phyloP scores from a whole-genome alignment of 495 filamentous ascomycete species.

The Podospora comata region DNA sequence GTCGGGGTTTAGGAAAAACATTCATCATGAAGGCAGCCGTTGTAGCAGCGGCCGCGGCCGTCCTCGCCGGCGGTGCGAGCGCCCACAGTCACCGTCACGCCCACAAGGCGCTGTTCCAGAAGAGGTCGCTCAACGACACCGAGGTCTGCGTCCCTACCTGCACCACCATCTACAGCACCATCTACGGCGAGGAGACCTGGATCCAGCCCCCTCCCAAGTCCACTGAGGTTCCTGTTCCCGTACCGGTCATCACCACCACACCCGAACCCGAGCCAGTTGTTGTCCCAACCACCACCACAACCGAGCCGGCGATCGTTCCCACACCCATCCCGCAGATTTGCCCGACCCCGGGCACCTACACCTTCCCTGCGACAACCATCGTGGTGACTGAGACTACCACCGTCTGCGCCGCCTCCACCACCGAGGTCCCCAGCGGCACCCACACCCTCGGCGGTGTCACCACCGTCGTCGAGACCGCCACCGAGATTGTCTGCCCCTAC shows the following conservation, averaged over 20 bases:
- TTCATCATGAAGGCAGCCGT: constrained; percentile 64
- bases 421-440: constrained; percentile 60
- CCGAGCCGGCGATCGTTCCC: constrained; percentile 50
- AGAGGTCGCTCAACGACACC: constrained; percentile 38
- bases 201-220: constrained; percentile 41
- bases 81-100: constrained; percentile 56
- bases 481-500: constrained; percentile 70
- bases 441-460: constrained; percentile 76
- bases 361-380: constrained; percentile 72
- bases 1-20: constrained; percentile 14
- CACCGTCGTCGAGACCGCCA: constrained; percentile 65
- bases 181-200: constrained; percentile 57
- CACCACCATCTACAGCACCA: constrained; percentile 61
- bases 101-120: constrained; percentile 59
- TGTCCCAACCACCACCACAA: constrained; percentile 26
- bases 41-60: constrained; percentile 62
- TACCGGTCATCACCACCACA: constrained; percentile 21
- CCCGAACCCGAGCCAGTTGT: constrained; percentile 10
- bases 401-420: constrained; percentile 62
- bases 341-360: constrained; percentile 72
- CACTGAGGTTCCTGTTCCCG: constrained; percentile 16
- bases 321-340: constrained; percentile 64
- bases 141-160: constrained; percentile 58
- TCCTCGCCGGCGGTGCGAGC: constrained; percentile 60
- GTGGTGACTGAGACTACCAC: constrained; percentile 64